Conservation (phyloP, 495 filamentous ascomycete species). For the Immersiella caudata region DNA sequence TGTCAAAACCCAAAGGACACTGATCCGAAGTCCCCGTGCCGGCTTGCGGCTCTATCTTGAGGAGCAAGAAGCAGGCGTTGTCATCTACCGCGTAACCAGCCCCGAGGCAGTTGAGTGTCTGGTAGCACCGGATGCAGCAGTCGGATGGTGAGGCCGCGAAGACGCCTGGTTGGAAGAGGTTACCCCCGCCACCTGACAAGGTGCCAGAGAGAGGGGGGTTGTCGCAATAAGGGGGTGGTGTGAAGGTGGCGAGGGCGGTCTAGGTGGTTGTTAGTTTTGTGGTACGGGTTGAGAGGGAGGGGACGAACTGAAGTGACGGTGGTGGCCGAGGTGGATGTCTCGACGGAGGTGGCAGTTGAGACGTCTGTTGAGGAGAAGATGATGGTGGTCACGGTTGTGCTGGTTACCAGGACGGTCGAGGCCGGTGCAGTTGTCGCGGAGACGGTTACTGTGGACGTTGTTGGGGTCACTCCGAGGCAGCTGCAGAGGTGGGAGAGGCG, state of each 20-base stretch:
- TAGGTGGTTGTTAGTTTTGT: neutral
- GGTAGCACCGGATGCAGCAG: neutral
- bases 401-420: neutral
- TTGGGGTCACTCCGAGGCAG: neutral
- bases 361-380: slow-evolving; percentile 1
- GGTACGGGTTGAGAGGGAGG: neutral
- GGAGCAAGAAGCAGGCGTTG: neutral
- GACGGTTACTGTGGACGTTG: neutral
- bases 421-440: neutral
- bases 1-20: slow-evolving; percentile 5
- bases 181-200: neutral
- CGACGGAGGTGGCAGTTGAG: slow-evolving; percentile 1
- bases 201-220: neutral
- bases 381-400: neutral
- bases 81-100: neutral
- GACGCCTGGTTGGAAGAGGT: neutral
- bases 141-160: neutral
- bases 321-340: neutral
- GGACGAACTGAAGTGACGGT: neutral
- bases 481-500: neutral
- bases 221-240: neutral
- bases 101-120: slow-evolving; percentile 2
- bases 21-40: slow-evolving; percentile 5
- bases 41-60: neutral
- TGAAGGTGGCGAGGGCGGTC: slow-evolving; percentile 5